phyloP scores from a whole-genome alignment of 495 filamentous ascomycete species.

The Tuber aestivum region DNA sequence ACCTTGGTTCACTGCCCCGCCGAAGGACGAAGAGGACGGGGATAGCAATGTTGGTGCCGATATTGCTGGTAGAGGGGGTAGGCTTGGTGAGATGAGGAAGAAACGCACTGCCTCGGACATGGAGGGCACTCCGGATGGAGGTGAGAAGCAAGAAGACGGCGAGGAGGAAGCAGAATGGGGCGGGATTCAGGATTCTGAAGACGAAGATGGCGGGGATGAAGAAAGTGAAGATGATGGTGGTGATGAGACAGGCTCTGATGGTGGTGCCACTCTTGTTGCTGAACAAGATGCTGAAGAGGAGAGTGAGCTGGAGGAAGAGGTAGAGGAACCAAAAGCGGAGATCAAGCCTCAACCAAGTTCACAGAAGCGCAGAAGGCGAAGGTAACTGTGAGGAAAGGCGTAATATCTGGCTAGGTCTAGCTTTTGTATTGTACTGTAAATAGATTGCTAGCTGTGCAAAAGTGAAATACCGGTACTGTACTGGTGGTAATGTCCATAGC shows the following conservation, averaged over 20 bases:
- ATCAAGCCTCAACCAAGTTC: slow-evolving; percentile 13
- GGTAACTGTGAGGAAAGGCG: background rate
- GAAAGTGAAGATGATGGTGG: slow-evolving; percentile 43
- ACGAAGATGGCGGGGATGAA: slow-evolving; percentile 51
- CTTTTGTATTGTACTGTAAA: background rate
- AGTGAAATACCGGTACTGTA: background rate
- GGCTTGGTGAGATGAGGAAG: slow-evolving; percentile 55
- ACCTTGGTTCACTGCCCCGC: slow-evolving; percentile 88
- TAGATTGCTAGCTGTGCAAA: background rate
- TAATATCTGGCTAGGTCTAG: background rate
- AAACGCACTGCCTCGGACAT: slow-evolving; percentile 54
- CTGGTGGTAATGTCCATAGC: background rate
- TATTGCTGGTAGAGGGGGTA: slow-evolving; percentile 50
- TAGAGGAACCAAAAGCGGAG: slow-evolving; percentile 42
- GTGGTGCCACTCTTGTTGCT: slow-evolving; percentile 48
- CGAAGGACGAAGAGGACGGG: slow-evolving; percentile 52
- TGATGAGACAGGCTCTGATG: slow-evolving; percentile 40
- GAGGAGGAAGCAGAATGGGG: slow-evolving; percentile 39
- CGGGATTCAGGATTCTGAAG: slow-evolving; percentile 43
- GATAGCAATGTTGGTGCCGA: slow-evolving; percentile 54
- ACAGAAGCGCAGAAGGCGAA: slow-evolving; percentile 29
- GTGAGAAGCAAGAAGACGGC: slow-evolving; percentile 39
- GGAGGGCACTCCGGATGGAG: slow-evolving; percentile 36
- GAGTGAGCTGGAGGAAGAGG: slow-evolving; percentile 43
- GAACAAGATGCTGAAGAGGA: slow-evolving; percentile 50